Conservation (phyloP, 108 stramenopile species). For the Tribonema minus region DNA sequence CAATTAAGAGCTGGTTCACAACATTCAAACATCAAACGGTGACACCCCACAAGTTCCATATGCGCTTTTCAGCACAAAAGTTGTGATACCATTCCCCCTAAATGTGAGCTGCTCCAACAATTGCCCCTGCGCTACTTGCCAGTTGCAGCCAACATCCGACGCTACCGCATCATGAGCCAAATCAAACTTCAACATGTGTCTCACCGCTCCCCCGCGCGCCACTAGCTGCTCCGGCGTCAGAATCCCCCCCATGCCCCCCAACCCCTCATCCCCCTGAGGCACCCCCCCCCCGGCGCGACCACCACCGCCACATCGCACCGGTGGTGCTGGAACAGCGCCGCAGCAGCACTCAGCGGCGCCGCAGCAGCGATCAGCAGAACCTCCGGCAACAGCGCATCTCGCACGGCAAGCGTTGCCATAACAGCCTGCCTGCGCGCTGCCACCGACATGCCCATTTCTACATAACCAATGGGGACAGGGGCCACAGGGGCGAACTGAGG, state of each 20-base stretch:
- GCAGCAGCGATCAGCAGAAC: slow-evolving; percentile 1
- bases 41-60: too few species aligned
- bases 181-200: background rate
- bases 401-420: background rate
- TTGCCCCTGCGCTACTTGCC: too few species aligned
- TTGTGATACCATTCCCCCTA: too few species aligned
- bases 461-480: background rate
- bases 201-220: background rate
- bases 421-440: background rate
- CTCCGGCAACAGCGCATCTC: slow-evolving; percentile 11
- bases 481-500: background rate
- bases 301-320: slow-evolving; percentile 12
- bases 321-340: background rate
- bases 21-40: too few species aligned
- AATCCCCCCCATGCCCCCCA: background rate
- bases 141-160: too few species aligned
- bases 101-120: too few species aligned
- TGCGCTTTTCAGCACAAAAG: too few species aligned
- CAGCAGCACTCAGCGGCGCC: background rate
- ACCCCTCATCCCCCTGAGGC: background rate
- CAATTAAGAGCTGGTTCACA: too few species aligned
- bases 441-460: background rate
- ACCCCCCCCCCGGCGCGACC: background rate
- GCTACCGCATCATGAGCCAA: too few species aligned
- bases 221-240: background rate